Percentiles rank a stretch among this genome's conserved stretches.
Conservation (phyloP, 768 basidiomycete species). For the Lactarius vividus region DNA sequence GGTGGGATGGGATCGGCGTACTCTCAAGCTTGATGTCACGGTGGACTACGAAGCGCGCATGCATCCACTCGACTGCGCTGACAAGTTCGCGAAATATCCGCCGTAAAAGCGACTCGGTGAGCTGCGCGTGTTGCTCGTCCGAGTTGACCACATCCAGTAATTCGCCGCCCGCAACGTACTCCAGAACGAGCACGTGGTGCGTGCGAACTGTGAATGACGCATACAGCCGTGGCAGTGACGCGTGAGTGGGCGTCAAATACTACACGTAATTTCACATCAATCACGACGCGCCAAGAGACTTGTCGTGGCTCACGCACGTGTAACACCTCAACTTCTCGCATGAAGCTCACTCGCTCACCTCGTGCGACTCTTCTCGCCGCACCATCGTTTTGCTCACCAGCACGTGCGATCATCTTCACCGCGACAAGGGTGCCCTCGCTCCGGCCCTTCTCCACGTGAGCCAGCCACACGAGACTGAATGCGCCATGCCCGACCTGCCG, state of each 20-base stretch:
- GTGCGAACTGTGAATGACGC: conserved; percentile 63
- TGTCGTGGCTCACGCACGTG: conserved; percentile 10
- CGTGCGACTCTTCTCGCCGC: conserved; percentile 10
- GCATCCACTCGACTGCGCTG: conserved; percentile 84
- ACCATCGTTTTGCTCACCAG: not conserved
- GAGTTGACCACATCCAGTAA: conserved; percentile 71
- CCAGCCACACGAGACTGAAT: conserved; percentile 76
- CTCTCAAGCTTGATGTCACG: conserved; percentile 89
- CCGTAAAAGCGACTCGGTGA: conserved; percentile 50
- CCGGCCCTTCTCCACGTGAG: conserved; percentile 40
- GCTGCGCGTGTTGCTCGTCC: conserved; percentile 38
- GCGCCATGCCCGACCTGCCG: conserved; percentile 65
- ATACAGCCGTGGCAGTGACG: conserved; percentile 68
- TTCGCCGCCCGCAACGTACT: conserved; percentile 76
- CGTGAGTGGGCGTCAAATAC: conserved; percentile 74
- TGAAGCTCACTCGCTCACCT: conserved; percentile 26
- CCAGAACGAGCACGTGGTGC: conserved; percentile 77
- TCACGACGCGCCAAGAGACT: not conserved
- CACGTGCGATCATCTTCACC: conserved; percentile 31
- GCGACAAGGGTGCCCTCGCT: conserved; percentile 28
- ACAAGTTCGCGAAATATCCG: conserved; percentile 76
- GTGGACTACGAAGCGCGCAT: conserved; percentile 80
- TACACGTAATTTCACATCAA: conserved; percentile 34
- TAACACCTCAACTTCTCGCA: conserved; percentile 27
- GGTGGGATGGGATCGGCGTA: conserved; percentile 34